Conservation (phyloP, 306 rosid species). For the Cucurbita pepo region DNA sequence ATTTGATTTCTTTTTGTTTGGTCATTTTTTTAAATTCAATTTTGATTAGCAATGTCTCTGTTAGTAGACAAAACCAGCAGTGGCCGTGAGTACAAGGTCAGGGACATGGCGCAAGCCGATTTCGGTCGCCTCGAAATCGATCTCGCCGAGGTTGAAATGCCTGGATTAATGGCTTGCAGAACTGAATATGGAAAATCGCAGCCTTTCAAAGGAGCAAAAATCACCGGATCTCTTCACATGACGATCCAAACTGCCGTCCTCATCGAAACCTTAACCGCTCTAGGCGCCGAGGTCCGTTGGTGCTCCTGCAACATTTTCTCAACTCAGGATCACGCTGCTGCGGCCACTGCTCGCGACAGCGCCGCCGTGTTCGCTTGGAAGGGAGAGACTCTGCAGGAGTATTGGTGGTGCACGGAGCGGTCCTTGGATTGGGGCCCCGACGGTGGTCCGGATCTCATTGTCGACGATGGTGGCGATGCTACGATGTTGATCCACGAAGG, state of each 20-base stretch:
- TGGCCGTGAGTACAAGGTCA: conserved; percentile 92
- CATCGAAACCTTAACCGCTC: conserved; percentile 87
- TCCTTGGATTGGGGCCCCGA: conserved; percentile 84
- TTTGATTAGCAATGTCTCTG: conserved; percentile 32
- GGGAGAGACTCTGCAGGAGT: conserved; percentile 90
- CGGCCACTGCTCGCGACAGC: conserved; percentile 76
- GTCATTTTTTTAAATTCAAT: not conserved
- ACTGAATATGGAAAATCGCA: conserved; percentile 54
- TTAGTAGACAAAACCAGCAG: conserved; percentile 50
- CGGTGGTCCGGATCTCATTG: conserved; percentile 89
- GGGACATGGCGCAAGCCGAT: conserved; percentile 85
- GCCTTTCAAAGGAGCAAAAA: conserved; percentile 70
- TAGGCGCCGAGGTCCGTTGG: conserved; percentile 96
- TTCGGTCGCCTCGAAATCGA: conserved; percentile 79
- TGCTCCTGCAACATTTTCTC: conserved; percentile 96
- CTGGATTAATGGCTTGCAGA: conserved; percentile 56
- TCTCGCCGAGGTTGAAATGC: conserved; percentile 96
- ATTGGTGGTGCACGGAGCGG: conserved; percentile 97
- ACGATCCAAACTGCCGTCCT: conserved; percentile 95
- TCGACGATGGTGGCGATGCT: conserved; percentile 86
- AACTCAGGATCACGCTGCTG: conserved; percentile 94
- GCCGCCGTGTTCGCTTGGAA: conserved; percentile 96
- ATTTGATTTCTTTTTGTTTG: not conserved
- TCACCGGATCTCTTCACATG: conserved; percentile 99
- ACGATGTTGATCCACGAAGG: conserved; percentile 84